These are phyloP conservation scores for Colletotrichum sp. DNA, from an alignment of 2,329 filamentous ascomycete species.

Conservation along the genomic window DNA sequence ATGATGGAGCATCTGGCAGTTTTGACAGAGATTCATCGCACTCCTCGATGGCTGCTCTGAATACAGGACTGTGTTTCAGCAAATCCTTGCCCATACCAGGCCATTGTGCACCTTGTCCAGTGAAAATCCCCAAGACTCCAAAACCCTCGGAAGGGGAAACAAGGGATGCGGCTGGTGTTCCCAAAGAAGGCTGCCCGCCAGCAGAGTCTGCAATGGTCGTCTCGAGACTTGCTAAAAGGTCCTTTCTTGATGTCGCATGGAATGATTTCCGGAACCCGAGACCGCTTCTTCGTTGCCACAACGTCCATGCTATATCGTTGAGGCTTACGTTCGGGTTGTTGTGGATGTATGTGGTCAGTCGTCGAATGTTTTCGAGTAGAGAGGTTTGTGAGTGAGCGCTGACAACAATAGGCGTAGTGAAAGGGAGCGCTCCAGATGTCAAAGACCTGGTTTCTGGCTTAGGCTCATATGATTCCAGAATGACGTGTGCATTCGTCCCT, in stretches of 20 bases:
- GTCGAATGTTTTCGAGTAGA: background rate
- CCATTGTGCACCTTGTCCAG: constrained; percentile 31
- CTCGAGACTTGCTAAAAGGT: background rate
- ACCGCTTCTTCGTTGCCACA: background rate
- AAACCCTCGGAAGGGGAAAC: background rate
- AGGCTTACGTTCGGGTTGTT: background rate
- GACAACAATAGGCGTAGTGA: background rate
- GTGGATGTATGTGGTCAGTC: background rate
- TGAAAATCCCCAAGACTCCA: constrained; percentile 24
- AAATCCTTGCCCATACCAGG: constrained; percentile 25
- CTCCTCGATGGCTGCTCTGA: constrained; percentile 25
- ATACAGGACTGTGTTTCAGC: constrained; percentile 38
- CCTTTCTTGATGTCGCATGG: background rate
- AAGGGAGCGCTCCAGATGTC: accelerated
- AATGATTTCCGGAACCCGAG: background rate
- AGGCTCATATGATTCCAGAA: constrained; percentile 23
- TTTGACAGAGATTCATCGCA: constrained; percentile 19
- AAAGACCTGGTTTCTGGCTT: background rate
- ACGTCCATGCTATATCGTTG: background rate
- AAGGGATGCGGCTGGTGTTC: background rate
- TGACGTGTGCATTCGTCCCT: constrained; percentile 29
- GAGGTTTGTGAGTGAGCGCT: background rate
- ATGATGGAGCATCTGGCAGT: constrained; percentile 2
- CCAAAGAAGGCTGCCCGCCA: background rate
- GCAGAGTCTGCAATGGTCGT: background rate